Conservation (phyloP, 345 rosid genomes). For the Clausena lansium region DNA sequence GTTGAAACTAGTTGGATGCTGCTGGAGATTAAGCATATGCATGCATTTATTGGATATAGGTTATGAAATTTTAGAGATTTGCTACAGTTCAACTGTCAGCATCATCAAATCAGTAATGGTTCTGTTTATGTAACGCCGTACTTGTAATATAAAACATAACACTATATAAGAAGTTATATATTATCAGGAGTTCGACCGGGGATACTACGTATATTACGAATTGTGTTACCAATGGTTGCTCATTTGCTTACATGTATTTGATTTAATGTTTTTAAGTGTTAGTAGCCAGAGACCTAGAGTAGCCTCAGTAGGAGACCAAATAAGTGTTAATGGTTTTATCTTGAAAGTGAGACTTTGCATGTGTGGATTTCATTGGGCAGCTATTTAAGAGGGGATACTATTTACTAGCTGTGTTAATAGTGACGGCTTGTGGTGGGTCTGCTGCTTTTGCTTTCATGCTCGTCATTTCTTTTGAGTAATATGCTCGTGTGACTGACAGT, state of each 20-base stretch:
- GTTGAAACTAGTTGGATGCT: background rate
- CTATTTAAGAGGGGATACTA: background rate
- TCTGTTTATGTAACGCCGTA: no score
- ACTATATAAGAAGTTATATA: no score
- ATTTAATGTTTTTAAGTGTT: no score
- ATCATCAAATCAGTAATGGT: no score
- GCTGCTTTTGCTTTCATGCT: background rate
- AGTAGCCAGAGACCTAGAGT: no score
- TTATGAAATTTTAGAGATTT: background rate
- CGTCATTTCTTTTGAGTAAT: background rate
- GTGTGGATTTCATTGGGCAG: background rate
- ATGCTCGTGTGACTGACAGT: background rate
- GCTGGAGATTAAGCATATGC: background rate
- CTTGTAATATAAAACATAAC: no score
- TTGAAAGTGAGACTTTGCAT: background rate
- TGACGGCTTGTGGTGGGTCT: background rate
- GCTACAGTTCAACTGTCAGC: background rate
- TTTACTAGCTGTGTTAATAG: background rate
- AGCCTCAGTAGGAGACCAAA: accelerated
- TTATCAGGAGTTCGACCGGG: no score
- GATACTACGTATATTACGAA: no score
- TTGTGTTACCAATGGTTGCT: no score
- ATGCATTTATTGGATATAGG: background rate
- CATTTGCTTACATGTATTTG: no score
- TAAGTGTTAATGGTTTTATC: no score